Base-by-base conservation (phyloP, 1,284 basidiomycete species). In the Cryptococcus sp. region DNA sequence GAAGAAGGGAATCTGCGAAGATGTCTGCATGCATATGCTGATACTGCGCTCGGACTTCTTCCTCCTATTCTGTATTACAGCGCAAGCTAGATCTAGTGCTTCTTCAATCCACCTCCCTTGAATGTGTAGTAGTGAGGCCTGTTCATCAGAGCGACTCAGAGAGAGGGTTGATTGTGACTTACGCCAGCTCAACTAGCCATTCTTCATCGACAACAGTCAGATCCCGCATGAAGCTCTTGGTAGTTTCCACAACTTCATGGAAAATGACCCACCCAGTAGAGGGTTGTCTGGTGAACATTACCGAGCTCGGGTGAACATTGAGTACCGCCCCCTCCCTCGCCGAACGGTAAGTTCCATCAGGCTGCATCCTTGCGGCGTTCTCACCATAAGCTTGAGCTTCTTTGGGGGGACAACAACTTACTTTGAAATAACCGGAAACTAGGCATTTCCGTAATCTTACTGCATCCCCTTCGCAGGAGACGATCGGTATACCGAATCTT, bases 191-290 rank as follows among this genome's bases (percentile, higher is more conserved):
- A 2, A 75, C 72, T 23, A 79, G 66, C 80, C 79, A 81, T 44
- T 80, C 78, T 52, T 77, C 72, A 37, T 79, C 77, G 25, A 81
- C 73, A 7, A 78, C 76, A 1, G 79, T 80, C 18, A 82, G 50
- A 57, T 82, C 81, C 42, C 79, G 63, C 73, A 82, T 81, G 60
- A 80, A 81, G 23, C 70, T 85, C 74, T 94, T 97, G 59, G 89
- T 92, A 1, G 94, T 97, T 73, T 97, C 91, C 62, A 94, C 84
- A 74, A 98, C 86, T 70, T 98, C 93, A 68, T 96, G 91, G 67
- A 87, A 98, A 21, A 98, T 79, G 5, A 98, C 89, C 89, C 91
- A 98, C 10, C 88, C 88, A 0, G 86, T 86, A 16, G 83, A 80
- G 1, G 94, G 88, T 62, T 88, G 90, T 36, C 96, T 80, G 2